Percentiles rank a stretch among this genome's conserved stretches.
These are phyloP conservation scores for Stylonectria norvegica DNA, from an alignment of 2,329 filamentous ascomycete genomes.

Conservation along the genomic window DNA sequence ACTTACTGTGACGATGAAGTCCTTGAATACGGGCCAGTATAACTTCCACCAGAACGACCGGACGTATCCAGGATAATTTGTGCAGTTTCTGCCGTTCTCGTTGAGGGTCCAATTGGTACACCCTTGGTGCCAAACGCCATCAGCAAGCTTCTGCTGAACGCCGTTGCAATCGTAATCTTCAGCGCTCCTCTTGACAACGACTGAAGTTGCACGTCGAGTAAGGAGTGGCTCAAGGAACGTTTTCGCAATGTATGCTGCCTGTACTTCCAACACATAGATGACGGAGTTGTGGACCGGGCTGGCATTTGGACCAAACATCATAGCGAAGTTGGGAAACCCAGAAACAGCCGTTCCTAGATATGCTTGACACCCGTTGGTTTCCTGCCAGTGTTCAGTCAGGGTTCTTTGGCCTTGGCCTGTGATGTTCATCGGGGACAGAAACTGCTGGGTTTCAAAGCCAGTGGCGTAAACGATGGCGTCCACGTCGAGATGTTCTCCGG, in stretches of 20 bases:
- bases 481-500: conserved; percentile 16
- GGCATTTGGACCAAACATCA: conserved; percentile 25
- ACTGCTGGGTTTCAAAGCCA: conserved; percentile 25
- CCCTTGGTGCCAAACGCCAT: no score
- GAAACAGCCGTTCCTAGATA: conserved; percentile 30
- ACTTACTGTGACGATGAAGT: neutral
- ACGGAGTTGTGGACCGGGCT: conserved; percentile 28
- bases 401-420: conserved; percentile 21
- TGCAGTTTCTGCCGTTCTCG: no score
- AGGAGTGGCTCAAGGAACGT: conserved; percentile 28
- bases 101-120: no score
- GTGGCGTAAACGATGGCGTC: conserved; percentile 30
- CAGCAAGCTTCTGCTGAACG: no score
- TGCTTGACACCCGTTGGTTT: conserved; percentile 26
- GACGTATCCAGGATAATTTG: no score
- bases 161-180: conserved; percentile 14
- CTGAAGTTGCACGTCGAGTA: conserved; percentile 18
- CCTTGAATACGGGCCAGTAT: neutral
- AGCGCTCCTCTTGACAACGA: conserved; percentile 15
- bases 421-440: conserved; percentile 28
- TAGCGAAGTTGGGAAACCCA: conserved; percentile 32
- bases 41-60: neutral
- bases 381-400: conserved; percentile 27
- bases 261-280: conserved; percentile 23
- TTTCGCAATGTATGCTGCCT: conserved; percentile 29